These are phyloP conservation scores for Boletus subparvulus DNA, from an alignment of 768 basidiomycete genomes.

Conservation along the genomic window DNA sequence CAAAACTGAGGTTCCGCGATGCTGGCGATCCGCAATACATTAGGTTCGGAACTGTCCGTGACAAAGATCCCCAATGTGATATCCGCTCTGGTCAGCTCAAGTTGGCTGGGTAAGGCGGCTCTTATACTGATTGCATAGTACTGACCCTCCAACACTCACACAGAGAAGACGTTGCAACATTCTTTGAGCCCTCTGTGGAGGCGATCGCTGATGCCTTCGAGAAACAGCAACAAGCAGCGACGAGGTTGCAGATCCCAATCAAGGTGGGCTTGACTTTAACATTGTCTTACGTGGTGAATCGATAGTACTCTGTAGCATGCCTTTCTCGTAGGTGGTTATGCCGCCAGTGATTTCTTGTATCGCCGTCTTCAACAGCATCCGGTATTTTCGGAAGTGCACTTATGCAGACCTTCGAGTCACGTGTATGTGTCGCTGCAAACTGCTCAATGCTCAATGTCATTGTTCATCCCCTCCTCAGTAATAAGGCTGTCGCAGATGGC, in stretches of 20 bases:
- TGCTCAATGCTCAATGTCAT: too few relatives aligned
- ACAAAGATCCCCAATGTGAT: conserved; percentile 33
- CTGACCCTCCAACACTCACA: not conserved
- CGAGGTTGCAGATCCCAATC: conserved; percentile 27
- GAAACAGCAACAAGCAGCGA: conserved; percentile 24
- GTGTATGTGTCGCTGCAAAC: conserved; percentile 41
- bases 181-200: conserved; percentile 46
- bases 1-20: conserved; percentile 42
- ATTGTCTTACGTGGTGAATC: not conserved
- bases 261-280: conserved; percentile 1
- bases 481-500: conserved; percentile 53
- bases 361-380: conserved; percentile 39
- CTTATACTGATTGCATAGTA: not conserved
- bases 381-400: conserved; percentile 34
- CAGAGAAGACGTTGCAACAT: conserved; percentile 37
- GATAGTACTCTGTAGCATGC: conserved; percentile 25
- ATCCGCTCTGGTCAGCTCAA: conserved; percentile 40
- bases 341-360: conserved; percentile 48
- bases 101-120: conserved; percentile 35
- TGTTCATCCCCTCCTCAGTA: conserved; percentile 22
- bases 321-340: conserved; percentile 53
- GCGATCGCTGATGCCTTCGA: conserved; percentile 35
- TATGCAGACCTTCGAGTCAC: conserved; percentile 49
- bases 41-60: conserved; percentile 38
- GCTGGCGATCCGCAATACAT: conserved; percentile 35